A percentile compares a stretch with the other conserved stretches of the same genome.
phyloP scores from a whole-genome alignment of 2,329 filamentous ascomycete genomes.

The Phialophora tarda region DNA sequence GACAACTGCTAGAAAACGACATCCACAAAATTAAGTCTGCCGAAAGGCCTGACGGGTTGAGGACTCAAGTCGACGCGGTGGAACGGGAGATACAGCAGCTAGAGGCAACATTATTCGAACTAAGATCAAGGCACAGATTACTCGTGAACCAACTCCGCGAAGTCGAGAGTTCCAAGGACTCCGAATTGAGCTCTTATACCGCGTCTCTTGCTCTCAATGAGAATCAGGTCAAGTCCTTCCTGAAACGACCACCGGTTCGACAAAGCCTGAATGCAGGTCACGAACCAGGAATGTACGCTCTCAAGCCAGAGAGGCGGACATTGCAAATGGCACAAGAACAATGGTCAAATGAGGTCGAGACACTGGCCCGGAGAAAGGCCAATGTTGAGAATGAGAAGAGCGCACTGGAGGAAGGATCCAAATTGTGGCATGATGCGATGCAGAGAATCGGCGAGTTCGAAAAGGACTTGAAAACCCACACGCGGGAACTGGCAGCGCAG shows the following conservation, averaged over 20 bases:
- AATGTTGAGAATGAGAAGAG: slow-evolving; percentile 59
- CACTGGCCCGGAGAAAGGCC: slow-evolving; percentile 51
- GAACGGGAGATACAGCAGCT: slow-evolving; percentile 63
- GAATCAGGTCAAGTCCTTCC: slow-evolving; percentile 59
- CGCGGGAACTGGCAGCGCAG: slow-evolving; percentile 42
- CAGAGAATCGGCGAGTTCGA: slow-evolving; percentile 61
- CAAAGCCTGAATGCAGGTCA: slow-evolving; percentile 43
- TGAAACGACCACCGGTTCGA: slow-evolving; percentile 54
- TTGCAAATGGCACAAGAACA: slow-evolving; percentile 65
- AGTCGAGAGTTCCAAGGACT: slow-evolving; percentile 63
- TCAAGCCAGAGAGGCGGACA: slow-evolving; percentile 63
- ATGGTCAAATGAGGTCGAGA: slow-evolving; percentile 58
- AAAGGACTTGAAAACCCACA: slow-evolving; percentile 51
- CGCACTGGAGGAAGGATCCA: slow-evolving; percentile 64
- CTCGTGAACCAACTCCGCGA: slow-evolving; percentile 60
- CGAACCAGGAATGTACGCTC: slow-evolving; percentile 52
- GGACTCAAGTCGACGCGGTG: slow-evolving; percentile 57
- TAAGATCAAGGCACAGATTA: slow-evolving; percentile 61
- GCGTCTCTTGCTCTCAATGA: slow-evolving; percentile 62
- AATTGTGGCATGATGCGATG: slow-evolving; percentile 63
- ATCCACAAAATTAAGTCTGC: slow-evolving; percentile 56
- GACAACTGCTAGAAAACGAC: slow-evolving; percentile 56
- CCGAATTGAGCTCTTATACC: slow-evolving; percentile 64
- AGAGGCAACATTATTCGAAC: slow-evolving; percentile 60
- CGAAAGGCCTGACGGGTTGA: slow-evolving; percentile 54